Evolutionary conservation across 805 yeast species (phyloP).

Genomic region (Peterozyma xylosa): DNA sequence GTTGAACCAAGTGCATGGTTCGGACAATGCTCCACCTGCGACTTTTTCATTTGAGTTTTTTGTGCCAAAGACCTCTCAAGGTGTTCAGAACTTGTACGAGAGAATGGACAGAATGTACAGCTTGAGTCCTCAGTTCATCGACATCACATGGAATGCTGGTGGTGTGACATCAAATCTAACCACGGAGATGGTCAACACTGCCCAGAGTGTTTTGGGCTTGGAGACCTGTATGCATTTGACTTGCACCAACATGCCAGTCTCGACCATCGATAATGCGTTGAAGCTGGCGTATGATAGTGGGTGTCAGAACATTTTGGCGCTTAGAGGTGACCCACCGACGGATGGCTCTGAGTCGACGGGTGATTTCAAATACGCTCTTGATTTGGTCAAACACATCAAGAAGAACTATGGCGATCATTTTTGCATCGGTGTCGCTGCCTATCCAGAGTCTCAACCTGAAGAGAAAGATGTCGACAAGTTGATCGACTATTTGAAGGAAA

Average conservation of each 20-base stretch:
- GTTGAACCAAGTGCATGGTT: conserved; percentile 29
- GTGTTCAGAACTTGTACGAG: conserved; percentile 92
- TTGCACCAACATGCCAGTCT: conserved; percentile 88
- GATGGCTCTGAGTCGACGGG: conserved; percentile 69
- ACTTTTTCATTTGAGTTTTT: conserved; percentile 96
- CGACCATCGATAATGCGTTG: conserved; percentile 77
- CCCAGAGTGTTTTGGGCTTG: conserved; percentile 83
- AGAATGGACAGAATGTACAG: conserved; percentile 97
- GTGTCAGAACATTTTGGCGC: conserved; percentile 89
- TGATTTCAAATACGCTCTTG: conserved; percentile 86
- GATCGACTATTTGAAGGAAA: conserved; percentile 65
- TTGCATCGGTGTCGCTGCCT: conserved; percentile 94
- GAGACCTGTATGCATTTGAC: conserved; percentile 98
- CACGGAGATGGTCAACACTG: conserved; percentile 84
- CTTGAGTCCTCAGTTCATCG: conserved; percentile 84
- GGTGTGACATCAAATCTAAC: conserved; percentile 80
- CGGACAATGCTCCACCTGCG: conserved; percentile 28
- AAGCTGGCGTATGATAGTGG: conserved; percentile 83
- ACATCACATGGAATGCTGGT: conserved; percentile 98
- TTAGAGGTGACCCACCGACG: conserved; percentile 92
- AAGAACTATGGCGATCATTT: conserved; percentile 78
- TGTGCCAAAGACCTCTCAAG: conserved; percentile 95
- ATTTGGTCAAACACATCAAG: conserved; percentile 72
- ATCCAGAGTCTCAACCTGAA: conserved; percentile 97
- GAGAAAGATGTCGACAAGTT: conserved; percentile 50